Base-by-base conservation (phyloP, 306 rosid genomes). In the Castanospermum australe region DNA sequence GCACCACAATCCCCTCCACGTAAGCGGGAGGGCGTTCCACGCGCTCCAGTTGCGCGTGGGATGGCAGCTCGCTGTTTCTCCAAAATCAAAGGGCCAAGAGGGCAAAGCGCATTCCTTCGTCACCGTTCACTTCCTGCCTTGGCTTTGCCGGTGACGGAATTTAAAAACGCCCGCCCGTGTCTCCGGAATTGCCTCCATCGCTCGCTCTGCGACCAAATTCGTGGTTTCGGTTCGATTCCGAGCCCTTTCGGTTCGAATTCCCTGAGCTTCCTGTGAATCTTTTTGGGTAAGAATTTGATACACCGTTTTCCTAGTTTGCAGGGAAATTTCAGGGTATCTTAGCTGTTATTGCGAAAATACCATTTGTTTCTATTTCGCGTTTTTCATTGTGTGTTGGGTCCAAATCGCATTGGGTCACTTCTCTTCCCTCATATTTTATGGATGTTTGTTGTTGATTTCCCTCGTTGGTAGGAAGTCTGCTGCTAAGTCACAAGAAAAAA, bases 121-220 rank as follows among this genome's bases (percentile, higher is more conserved):
- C 85, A 71, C 86, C 90, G 88, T 81, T 87, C 82, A 73, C 80
- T 81, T 67, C 33, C 79, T 71, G 44, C 77, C 73, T 54, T 72
- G 47, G 35, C 76, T 70, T 66, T 56, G 81, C 92, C 93, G 92
- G 97, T 89, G 91, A 88, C 81, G 81, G 86, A 83, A 70, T 78
- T 81, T 75, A 24, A 75, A 72, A 79, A 17, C 89, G 55, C 87
- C 89, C 73, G 75, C 79, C 86, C 17, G 81, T 84, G 24, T 71
- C 59, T 50, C 5, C 25, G 77, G 50, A 61, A 15, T 11, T 32
- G 11, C 69, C 63, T 56, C 80, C 84, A 4, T 72, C 69, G 48
- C 18, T 72, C 69, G 48, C 18, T 56, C 80, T n/a, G 38, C 67
- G 67, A 66, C 75, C 51, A 38, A 76, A 60, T 67, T 82, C 36